Evolutionary conservation across 352 stramenopile genomes (phyloP), one percentile per base, ranked within the genome.

Genomic region (Lagenidium giganteum): DNA sequence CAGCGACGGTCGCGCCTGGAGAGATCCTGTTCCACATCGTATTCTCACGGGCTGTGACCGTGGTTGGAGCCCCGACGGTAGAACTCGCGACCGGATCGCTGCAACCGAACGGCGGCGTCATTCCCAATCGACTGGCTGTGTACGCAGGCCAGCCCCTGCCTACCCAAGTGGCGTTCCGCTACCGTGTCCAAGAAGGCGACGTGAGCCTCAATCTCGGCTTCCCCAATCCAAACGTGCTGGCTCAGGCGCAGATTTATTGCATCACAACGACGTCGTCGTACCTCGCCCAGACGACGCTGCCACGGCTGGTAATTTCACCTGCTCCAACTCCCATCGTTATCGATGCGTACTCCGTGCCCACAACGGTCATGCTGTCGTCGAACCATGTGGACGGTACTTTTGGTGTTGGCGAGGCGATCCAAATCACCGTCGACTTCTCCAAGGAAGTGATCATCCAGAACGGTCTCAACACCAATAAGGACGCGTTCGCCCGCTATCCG

Each of bases 1-100:
- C 78, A 2, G n/a, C 39, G 7, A 60, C 53, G 0, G 64, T 87
- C 8, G 64, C 45, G 34, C 68, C 78, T 3, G 78, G 78, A 1
- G 73, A 91, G 31, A 84, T 91, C 37, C 51, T 80, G 1, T 88
- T 91, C 38, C 60, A 71, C 12, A 3, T 88, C 7, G 51, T 79
- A 8, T 91, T 87, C 47, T 84, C 70, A 18, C 61, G 72, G 3
- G 30, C 70, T 0, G 70, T 91, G 2, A 50, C 49, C 8, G 65
- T 91, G 3, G 39, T 72, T 14, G 73, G 60, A 2, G 41, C 51
- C 0, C 73, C 75, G 5, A 68, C 57, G 2, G 50, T 86, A 2
- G 70, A 83, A 14, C 50, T 91, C 14, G 73, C 70, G 1, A 88
- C 78, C 0, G 75, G 75, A 1, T 83, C 67, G 4, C 37, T 82